Evolutionary conservation across 2,329 filamentous ascomycete species (phyloP).

Genomic region (Aschersonia sp.): DNA sequence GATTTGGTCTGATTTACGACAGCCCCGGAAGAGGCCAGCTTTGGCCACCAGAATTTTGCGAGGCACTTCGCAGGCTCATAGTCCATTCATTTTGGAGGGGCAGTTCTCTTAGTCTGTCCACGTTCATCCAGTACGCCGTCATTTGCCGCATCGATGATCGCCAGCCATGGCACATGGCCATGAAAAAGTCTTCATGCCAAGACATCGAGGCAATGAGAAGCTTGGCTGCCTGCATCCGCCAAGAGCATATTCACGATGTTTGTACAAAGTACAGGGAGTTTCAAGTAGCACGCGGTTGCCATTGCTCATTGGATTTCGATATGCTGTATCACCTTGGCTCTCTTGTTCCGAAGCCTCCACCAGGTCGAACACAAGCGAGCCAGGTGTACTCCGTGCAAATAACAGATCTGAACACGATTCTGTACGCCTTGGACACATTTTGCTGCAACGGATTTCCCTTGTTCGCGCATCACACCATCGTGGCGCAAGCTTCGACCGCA

Average conservation of each 20-base stretch:
- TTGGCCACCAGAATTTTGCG: conserved; percentile 1
- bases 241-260: neutral
- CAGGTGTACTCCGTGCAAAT: neutral
- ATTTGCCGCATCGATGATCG: conserved; percentile 1
- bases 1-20: neutral
- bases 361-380: neutral
- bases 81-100: conserved; percentile 1
- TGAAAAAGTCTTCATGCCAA: neutral
- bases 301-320: neutral
- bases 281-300: neutral
- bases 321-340: conserved; percentile 1
- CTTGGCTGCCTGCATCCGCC: neutral
- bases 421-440: neutral
- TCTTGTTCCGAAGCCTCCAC: neutral
- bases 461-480: neutral
- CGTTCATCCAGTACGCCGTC: conserved; percentile 1
- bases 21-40: neutral
- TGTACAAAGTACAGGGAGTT: neutral
- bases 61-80: neutral
- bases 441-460: neutral
- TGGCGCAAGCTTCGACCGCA: neutral
- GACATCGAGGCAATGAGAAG: neutral
- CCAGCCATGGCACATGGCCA: conserved; percentile 1
- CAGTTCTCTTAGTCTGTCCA: neutral
- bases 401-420: neutral